Conservation (phyloP, 257 asterid genomes). For the Solanum chmielewskii region DNA sequence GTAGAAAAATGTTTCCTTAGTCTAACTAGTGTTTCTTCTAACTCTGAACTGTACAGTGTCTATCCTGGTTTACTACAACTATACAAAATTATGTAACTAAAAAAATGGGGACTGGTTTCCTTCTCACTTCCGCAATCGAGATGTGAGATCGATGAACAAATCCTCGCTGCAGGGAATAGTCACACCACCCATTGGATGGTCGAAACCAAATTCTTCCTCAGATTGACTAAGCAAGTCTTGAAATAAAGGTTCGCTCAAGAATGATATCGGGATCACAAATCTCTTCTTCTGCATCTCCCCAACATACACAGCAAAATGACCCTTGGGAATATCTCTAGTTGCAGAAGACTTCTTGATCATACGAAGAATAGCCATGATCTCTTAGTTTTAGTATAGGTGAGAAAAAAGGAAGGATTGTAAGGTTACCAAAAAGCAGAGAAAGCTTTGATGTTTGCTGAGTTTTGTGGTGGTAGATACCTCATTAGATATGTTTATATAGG, state of each 20-base stretch:
- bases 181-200: conserved; percentile 54
- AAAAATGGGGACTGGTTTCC: neutral
- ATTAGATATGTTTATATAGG: neutral
- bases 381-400: neutral
- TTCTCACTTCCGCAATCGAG: conserved; percentile 4
- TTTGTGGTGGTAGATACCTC: neutral
- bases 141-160: conserved; percentile 18
- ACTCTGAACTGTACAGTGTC: neutral
- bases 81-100: neutral
- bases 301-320: conserved; percentile 47
- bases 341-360: neutral
- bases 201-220: conserved; percentile 27
- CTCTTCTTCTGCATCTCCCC: conserved; percentile 34
- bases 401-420: neutral
- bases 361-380: neutral
- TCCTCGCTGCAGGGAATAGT: conserved; percentile 35
- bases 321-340: conserved; percentile 30
- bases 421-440: neutral
- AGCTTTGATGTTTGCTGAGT: neutral
- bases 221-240: conserved; percentile 28
- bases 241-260: conserved; percentile 19
- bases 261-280: conserved; percentile 19
- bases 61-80: neutral
- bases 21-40: neutral
- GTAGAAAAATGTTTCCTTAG: neutral